phyloP scores from a whole-genome alignment of 768 basidiomycete genomes.

The Lactarius hengduanensis region DNA sequence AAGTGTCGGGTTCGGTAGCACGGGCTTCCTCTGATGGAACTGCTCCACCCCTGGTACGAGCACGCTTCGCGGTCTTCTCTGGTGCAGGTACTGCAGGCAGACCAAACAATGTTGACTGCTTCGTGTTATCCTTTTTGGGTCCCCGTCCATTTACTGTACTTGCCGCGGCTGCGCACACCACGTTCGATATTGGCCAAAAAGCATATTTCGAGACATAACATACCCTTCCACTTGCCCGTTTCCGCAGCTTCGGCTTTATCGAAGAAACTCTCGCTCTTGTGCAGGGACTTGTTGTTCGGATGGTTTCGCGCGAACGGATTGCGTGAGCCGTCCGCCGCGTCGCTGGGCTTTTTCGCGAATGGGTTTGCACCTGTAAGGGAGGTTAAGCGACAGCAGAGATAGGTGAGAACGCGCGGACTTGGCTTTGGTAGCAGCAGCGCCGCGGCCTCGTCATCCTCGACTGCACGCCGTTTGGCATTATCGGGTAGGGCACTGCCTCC shows the following conservation, averaged over 20 bases:
- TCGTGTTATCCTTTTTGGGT: conserved; percentile 43
- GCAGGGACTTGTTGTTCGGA: conserved; percentile 55
- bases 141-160: conserved; percentile 38
- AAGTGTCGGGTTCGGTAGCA: not conserved
- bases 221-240: conserved; percentile 54
- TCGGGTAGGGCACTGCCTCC: conserved; percentile 32
- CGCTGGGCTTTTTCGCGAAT: conserved; percentile 56
- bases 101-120: conserved; percentile 62
- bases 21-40: conserved; percentile 27
- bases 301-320: conserved; percentile 70
- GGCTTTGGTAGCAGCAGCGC: conserved; percentile 41
- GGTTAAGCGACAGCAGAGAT: not conserved
- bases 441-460: conserved; percentile 31
- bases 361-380: conserved; percentile 57
- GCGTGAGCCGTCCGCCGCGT: conserved; percentile 43
- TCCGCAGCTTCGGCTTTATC: conserved; percentile 79
- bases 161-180: conserved; percentile 12
- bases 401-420: conserved; percentile 41
- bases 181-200: conserved; percentile 22
- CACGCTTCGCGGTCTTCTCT: conserved; percentile 35
- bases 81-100: conserved; percentile 40
- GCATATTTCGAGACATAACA: conserved; percentile 25
- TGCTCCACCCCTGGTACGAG: conserved; percentile 30
- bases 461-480: conserved; percentile 40
- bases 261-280: conserved; percentile 88